Evolutionary conservation across 2,329 filamentous ascomycete species (phyloP).

Genomic region (Chaetomium sp.): DNA sequence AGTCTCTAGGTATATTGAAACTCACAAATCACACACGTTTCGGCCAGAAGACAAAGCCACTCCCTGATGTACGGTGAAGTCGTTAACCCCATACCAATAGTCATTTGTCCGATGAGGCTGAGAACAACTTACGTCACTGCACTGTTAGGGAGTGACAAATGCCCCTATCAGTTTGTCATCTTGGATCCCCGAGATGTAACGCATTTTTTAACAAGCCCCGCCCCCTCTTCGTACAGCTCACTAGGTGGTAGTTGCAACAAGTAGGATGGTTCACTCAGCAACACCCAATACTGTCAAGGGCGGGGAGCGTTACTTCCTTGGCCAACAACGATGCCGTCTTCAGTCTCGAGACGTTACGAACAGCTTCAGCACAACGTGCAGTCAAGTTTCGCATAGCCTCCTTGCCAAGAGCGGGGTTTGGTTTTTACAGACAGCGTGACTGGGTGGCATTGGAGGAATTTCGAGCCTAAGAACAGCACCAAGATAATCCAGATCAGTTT

Average conservation of each 20-base stretch:
- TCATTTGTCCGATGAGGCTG: too few species aligned
- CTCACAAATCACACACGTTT: not conserved
- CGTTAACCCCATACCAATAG: too few species aligned
- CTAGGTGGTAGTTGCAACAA: too few species aligned
- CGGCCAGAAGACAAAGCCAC: not conserved
- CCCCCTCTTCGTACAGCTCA: not conserved
- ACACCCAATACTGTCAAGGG: not conserved
- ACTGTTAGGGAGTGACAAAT: not conserved
- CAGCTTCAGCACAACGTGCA: not conserved
- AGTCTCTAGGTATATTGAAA: too few species aligned
- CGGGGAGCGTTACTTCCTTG: not conserved
- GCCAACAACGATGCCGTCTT: not conserved
- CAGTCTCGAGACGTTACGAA: not conserved
- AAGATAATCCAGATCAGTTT: not conserved
- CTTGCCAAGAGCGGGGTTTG: constrained; percentile 6
- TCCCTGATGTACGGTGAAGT: too few species aligned
- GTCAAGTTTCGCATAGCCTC: not conserved
- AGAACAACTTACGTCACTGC: too few species aligned
- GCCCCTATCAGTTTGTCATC: not conserved
- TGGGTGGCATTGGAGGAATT: not conserved
- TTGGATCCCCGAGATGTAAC: not conserved
- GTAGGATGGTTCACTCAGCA: not conserved
- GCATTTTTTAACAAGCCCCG: not conserved
- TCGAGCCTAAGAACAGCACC: not conserved
- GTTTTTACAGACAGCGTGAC: not conserved